These are phyloP conservation scores for Tuber borchii DNA, from an alignment of 495 filamentous ascomycete species.

Conservation along the genomic window DNA sequence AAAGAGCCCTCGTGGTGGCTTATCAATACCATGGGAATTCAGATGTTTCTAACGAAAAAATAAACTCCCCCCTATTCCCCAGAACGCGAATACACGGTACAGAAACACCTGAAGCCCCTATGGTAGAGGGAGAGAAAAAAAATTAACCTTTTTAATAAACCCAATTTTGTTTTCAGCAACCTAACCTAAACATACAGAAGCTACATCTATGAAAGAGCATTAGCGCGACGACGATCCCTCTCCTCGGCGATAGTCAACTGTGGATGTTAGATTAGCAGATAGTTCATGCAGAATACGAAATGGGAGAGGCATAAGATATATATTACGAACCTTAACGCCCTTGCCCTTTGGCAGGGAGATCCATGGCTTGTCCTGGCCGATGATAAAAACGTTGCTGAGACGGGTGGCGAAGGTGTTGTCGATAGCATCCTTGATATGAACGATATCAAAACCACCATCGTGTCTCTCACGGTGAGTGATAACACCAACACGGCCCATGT, in stretches of 20 bases:
- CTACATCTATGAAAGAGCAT: conserved; percentile 21
- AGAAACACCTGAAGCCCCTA: not conserved
- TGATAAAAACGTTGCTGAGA: conserved; percentile 97
- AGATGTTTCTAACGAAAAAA: not conserved
- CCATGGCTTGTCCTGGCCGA: conserved; percentile 96
- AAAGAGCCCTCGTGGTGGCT: not conserved
- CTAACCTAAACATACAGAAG: not conserved
- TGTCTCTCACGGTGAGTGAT: conserved; percentile 99
- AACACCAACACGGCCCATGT: conserved; percentile 99
- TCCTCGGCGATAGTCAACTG: conserved; percentile 93
- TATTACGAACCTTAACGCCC: conserved; percentile 77
- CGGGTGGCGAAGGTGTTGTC: conserved; percentile 99
- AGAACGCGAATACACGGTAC: not conserved
- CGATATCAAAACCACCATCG: conserved; percentile 98
- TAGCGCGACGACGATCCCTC: conserved; percentile 86
- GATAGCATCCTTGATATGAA: conserved; percentile 98
- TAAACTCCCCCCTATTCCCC: not conserved
- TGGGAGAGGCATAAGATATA: not conserved
- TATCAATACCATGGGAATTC: not conserved
- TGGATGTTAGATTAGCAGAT: conserved; percentile 23
- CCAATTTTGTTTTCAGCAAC: not conserved
- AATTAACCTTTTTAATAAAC: not conserved
- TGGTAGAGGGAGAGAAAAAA: not conserved
- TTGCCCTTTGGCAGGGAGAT: conserved; percentile 98
- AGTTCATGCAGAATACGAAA: not conserved